Percentiles rank a stretch among this genome's conserved stretches.
Conservation (phyloP, 192 early-diverging fungal species). For the Gamsiella multidivaricata region DNA sequence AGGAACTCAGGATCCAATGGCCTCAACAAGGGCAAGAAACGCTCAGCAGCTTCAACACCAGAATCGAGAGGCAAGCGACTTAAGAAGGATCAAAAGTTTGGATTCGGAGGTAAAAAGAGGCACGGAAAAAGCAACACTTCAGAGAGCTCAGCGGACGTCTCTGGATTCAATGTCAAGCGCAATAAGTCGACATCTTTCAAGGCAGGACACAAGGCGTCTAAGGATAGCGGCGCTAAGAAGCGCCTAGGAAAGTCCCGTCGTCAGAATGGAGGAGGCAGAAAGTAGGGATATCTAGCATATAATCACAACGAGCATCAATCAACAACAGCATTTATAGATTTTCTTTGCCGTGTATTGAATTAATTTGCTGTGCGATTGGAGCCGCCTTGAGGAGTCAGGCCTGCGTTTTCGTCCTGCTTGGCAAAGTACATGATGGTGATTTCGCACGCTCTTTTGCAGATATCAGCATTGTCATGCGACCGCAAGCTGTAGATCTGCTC, state of each 20-base stretch:
- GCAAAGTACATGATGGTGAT: constrained; percentile 97
- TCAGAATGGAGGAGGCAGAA: constrained; percentile 39
- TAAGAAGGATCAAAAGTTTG: constrained; percentile 87
- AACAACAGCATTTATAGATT: too few species aligned
- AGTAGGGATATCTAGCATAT: constrained; percentile 28
- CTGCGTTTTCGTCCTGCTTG: constrained; percentile 84
- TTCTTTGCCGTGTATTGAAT: too few species aligned
- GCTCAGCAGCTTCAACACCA: constrained; percentile 19
- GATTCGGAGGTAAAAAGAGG: constrained; percentile 91
- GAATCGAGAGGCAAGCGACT: constrained; percentile 35
- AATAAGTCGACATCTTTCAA: constrained; percentile 53
- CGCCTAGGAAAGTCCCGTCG: constrained; percentile 57
- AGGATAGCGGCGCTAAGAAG: constrained; percentile 38
- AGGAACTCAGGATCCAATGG: constrained; percentile 5
- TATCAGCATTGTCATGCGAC: constrained; percentile 93
- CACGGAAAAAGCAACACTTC: constrained; percentile 80
- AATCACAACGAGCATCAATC: too few species aligned
- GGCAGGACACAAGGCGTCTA: constrained; percentile 26
- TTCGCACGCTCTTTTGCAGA: constrained; percentile 95
- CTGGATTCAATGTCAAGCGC: constrained; percentile 66
- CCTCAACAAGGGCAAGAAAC: constrained; percentile 21
- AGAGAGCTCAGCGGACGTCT: constrained; percentile 78
- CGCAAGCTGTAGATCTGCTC: constrained; percentile 96
- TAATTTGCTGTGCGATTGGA: too few species aligned
- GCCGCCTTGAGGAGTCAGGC: constrained; percentile 78